These are phyloP conservation scores for Pleurotus tuoliensis DNA, from an alignment of 768 basidiomycete genomes.

Conservation along the genomic window DNA sequence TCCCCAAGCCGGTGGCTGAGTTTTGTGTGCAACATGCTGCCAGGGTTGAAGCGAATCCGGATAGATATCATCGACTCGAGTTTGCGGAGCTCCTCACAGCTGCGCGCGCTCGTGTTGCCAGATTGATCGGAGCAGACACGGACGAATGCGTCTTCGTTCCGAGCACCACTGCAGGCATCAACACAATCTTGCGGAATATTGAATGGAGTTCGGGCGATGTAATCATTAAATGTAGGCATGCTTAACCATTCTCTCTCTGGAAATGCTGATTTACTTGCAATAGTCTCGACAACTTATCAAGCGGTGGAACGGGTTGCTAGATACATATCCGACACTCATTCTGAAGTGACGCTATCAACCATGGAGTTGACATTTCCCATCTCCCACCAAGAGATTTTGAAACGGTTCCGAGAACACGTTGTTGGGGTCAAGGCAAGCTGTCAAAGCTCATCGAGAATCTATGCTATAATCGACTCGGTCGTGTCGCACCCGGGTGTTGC, in stretches of 20 bases:
- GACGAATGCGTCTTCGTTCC: constrained; percentile 60
- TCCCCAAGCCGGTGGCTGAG: constrained; percentile 48
- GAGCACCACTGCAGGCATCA: constrained; percentile 63
- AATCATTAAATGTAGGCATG: constrained; percentile 53
- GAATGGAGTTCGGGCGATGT: constrained; percentile 66
- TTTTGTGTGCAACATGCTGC: constrained; percentile 37
- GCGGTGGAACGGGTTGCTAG: not conserved
- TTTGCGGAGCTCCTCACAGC: constrained; percentile 29
- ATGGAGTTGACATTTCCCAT: constrained; percentile 3
- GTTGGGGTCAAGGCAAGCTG: constrained; percentile 10
- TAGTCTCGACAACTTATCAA: not conserved
- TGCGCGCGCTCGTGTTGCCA: constrained; percentile 43
- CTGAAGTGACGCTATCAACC: constrained; percentile 35
- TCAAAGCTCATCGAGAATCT: constrained; percentile 24
- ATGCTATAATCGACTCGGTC: constrained; percentile 65
- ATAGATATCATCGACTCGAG: constrained; percentile 45
- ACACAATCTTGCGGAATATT: constrained; percentile 65
- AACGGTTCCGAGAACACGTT: constrained; percentile 36
- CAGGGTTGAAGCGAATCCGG: constrained; percentile 50
- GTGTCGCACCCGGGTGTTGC: constrained; percentile 54
- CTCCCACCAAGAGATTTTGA: constrained; percentile 44
- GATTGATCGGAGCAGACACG: constrained; percentile 43
- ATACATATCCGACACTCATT: constrained; percentile 46
- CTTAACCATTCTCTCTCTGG: constrained; percentile 3
- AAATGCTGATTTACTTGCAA: not conserved